Conservation (phyloP, 148 eudicot species). For the Fallopia convolvulus region DNA sequence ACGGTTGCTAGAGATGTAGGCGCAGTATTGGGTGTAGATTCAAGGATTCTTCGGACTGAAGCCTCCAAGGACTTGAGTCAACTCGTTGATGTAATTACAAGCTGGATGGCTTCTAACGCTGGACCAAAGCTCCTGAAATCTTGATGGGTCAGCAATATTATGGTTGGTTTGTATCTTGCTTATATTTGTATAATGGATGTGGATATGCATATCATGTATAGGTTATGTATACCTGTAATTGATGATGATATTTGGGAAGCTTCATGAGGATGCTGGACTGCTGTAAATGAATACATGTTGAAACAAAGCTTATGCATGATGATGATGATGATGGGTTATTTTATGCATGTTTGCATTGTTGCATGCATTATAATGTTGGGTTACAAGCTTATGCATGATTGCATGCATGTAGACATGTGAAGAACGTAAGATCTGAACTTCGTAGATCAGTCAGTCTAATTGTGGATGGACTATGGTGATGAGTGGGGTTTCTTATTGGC, state of each 20-base stretch:
- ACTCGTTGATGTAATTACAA: constrained; percentile 64
- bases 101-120: constrained; percentile 57
- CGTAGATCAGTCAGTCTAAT: too few relatives aligned
- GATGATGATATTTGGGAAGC: background rate
- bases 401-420: too few relatives aligned
- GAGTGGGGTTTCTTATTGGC: too few relatives aligned
- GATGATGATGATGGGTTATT: too few relatives aligned
- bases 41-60: constrained; percentile 46
- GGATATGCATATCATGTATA: background rate
- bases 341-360: too few relatives aligned
- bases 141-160: constrained; percentile 16
- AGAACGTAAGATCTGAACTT: too few relatives aligned
- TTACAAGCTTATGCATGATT: too few relatives aligned
- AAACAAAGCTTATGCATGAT: too few relatives aligned
- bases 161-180: background rate
- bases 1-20: constrained; percentile 70
- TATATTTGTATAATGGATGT: background rate
- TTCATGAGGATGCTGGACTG: background rate
- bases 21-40: constrained; percentile 54
- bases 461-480: too few relatives aligned
- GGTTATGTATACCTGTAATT: background rate
- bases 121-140: constrained; percentile 49
- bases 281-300: background rate
- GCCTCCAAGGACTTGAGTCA: constrained; percentile 57
- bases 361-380: too few relatives aligned